Evolutionary conservation across 192 early-diverging fungal species (phyloP), one percentile per base, ranked within the genome.

Genomic region (Thoreauomyces humboldtii): DNA sequence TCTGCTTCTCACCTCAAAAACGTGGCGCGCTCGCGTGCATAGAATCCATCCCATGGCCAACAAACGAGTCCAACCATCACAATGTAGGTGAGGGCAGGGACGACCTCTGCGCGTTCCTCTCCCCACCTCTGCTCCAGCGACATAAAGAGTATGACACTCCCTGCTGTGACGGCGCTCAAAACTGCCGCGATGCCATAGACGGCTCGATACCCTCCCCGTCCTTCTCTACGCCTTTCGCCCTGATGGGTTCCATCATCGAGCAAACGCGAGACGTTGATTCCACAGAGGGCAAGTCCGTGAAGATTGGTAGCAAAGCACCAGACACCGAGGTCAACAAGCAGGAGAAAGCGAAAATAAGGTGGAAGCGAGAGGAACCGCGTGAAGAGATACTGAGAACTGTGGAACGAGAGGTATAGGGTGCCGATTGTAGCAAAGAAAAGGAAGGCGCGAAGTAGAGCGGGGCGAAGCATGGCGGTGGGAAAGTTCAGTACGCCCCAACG

Each of bases 221-320:
- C 15, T 31, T 25, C 33, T 3, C 17, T 17, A 4, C 45, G 45
- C n/a, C n/a, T n/a, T n/a, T n/a, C n/a, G 21, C 55, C 47, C 33
- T 44, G 12, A 19, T 59, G 48, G 43, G 17, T 55, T 6, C 41
- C 52, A 25, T 38, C 51, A 17, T 63, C 41, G 31, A 81, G 52
- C 29, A 81, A 31, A 9, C 42, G 14, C 29, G 29, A 35, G 9
- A 59, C 37, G 38, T 74, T 63, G 34, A 82, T 79, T 1, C 80
- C 80, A 1, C 38, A 34, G 3, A 57, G 44, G n/a, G 31, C 19
- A 24, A 82, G 70, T 19, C 78, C 53, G 56, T 76, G 67, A 17
- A 82, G 53, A 50, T 82, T 82, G 33, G 65, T 47, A 7, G 77
- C 72, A 77, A 77, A 82, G 63, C 77, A 72, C 69, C 76, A 79